Base-by-base conservation (phyloP, 805 yeast genomes). In the Candida sanyiensis region DNA sequence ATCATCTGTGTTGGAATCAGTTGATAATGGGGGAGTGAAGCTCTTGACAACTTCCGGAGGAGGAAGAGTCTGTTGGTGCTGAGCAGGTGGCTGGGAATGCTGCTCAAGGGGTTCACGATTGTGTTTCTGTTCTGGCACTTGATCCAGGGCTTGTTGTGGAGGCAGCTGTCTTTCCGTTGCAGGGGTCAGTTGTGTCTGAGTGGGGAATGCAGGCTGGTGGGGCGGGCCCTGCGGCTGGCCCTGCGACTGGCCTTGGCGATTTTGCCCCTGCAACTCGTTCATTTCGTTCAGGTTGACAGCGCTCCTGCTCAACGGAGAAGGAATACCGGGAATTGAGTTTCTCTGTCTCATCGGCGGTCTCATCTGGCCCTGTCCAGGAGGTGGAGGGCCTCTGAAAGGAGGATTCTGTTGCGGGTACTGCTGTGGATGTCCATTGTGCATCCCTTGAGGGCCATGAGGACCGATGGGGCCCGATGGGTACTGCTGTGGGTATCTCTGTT, bases 301-400 rank as follows among this genome's bases (percentile, higher is more conserved):
- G 10, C 35, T 29, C 7, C 28, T 34, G 12, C 37, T 42, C 34
- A 51, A 35, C 6, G 55, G 55, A 1, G 54, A 50, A 3, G 52
- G 40, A 5, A 37, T 42, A 18, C 31, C 46, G 8, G 54, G 51
- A 7, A 35, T 35, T 2, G 56, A 50, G 4, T 43, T 33, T 33
- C 56, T 43, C 20, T 47, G 45, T 17, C 36, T 37, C 9, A 12
- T n/a, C 7, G 13, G 25, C 7, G 34, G 25, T 9, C 34, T 31
- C 26, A 21, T 31, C 13, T 31, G 26, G 13, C 34, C 34, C 16
- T 21, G 13, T n/a, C 28, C 22, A 15, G 36, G 36, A n/a, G 29
- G 33, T 3, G 12, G n/a, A 12, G 31, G 18, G 13, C 28, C 29
- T 19, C 35, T 35, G 18, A 20, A 21, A 12, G 7, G 13, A 17